Percentiles rank a stretch among this genome's conserved stretches.
Evolutionary conservation across 352 stramenopile species (phyloP).

Genomic region (Lagenidium giganteum): DNA sequence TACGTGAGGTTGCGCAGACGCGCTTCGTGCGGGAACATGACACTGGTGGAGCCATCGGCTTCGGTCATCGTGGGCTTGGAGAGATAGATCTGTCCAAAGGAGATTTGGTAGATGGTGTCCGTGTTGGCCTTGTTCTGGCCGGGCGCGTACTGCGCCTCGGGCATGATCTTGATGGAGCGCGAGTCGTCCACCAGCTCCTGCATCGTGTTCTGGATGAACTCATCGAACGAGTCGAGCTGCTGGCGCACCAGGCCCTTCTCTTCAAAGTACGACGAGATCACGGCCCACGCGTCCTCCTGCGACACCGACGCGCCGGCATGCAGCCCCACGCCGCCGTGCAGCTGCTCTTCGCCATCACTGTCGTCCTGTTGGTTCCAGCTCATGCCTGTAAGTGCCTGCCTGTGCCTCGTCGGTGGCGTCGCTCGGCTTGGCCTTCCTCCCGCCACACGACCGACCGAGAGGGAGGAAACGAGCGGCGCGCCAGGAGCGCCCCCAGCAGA

Average conservation of each 20-base stretch:
- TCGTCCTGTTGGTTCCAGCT: constrained; percentile 70
- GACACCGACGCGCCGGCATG: constrained; percentile 85
- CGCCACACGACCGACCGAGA: no score
- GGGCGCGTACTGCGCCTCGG: constrained; percentile 95
- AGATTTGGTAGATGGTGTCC: constrained; percentile 93
- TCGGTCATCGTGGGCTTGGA: constrained; percentile 97
- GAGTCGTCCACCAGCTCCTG: constrained; percentile 98
- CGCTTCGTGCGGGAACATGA: constrained; percentile 99
- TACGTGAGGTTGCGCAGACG: constrained; percentile 99
- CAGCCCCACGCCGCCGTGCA: constrained; percentile 35
- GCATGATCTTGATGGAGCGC: constrained; percentile 95
- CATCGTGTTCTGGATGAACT: constrained; percentile 99
- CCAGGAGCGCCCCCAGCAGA: no score
- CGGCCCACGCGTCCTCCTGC: constrained; percentile 98
- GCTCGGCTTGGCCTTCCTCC: no score
- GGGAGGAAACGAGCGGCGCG: no score
- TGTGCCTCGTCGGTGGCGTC: no score
- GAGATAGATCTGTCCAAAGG: constrained; percentile 98
- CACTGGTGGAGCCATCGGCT: constrained; percentile 94
- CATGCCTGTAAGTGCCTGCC: constrained; percentile 34
- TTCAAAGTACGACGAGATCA: constrained; percentile 99
- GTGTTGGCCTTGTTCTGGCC: constrained; percentile 91
- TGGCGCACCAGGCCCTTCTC: constrained; percentile 99
- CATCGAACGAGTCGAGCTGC: constrained; percentile 99
- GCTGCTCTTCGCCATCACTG: constrained; percentile 46